A percentile compares a stretch with the other conserved stretches of the same genome.
These are phyloP conservation scores for Lepidium campestre DNA, from an alignment of 441 rosid species.

Conservation along the genomic window DNA sequence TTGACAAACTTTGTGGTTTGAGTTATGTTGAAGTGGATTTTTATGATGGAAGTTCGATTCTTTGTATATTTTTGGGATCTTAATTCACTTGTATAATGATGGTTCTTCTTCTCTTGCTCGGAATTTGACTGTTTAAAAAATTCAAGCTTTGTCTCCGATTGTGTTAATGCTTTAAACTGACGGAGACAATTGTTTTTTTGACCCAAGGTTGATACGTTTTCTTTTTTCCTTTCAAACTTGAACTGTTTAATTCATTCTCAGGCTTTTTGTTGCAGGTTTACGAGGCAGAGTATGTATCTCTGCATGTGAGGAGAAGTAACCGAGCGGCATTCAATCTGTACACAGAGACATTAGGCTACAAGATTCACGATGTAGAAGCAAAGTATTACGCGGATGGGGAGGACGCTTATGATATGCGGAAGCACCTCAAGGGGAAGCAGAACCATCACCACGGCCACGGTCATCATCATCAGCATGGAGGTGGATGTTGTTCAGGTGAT, in stretches of 20 bases:
- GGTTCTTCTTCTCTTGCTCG: background rate
- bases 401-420: conserved; percentile 97
- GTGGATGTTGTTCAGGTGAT: conserved; percentile 77
- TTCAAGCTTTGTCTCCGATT: background rate
- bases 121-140: background rate
- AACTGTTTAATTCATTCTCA: background rate
- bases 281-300: conserved; percentile 91
- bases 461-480: conserved; percentile 69
- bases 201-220: background rate
- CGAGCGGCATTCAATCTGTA: conserved; percentile 90
- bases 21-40: background rate
- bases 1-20: background rate
- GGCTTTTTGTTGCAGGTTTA: conserved; percentile 46
- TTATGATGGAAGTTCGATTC: background rate
- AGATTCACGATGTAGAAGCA: conserved; percentile 89
- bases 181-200: background rate
- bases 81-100: background rate
- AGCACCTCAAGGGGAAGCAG: conserved; percentile 82
- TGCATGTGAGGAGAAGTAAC: conserved; percentile 95
- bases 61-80: background rate
- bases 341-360: conserved; percentile 76
- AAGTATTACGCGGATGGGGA: conserved; percentile 98
- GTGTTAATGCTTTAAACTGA: background rate
- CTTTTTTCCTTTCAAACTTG: background rate
- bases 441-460: conserved; percentile 57